Percentiles rank a stretch among this genome's conserved stretches.
phyloP scores from a whole-genome alignment of 352 stramenopile species.

The Phytophthora fragariaefolia region DNA sequence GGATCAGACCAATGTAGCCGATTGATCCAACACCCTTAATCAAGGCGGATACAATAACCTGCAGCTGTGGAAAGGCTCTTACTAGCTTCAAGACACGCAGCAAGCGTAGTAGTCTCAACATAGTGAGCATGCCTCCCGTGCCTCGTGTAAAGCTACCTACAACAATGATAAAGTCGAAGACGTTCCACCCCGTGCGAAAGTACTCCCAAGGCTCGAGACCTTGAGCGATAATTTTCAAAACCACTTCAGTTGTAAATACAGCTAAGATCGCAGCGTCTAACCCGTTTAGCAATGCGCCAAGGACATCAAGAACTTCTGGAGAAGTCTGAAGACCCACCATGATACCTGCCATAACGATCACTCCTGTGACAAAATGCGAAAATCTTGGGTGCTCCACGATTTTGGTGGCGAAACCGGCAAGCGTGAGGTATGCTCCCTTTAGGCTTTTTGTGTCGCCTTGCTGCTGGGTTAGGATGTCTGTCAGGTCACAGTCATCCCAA shows the following conservation, averaged over 20 bases:
- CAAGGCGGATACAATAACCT: conserved; percentile 92
- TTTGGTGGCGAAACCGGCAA: conserved; percentile 49
- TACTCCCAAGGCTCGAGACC: conserved; percentile 81
- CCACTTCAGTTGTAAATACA: conserved; percentile 80
- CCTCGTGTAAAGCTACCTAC: conserved; percentile 72
- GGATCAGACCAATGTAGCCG: conserved; percentile 90
- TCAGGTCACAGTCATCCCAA: conserved; percentile 79
- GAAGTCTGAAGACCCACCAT: conserved; percentile 87
- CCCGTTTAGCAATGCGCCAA: conserved; percentile 49
- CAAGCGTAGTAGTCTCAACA: conserved; percentile 83
- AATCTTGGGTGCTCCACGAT: conserved; percentile 69
- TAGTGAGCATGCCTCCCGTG: conserved; percentile 80
- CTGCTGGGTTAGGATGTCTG: conserved; percentile 60
- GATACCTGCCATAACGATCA: conserved; percentile 77
- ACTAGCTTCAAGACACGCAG: conserved; percentile 91
- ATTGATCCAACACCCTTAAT: conserved; percentile 89
- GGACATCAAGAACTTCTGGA: conserved; percentile 48
- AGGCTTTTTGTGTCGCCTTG: conserved; percentile 52
- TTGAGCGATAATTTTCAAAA: conserved; percentile 81
- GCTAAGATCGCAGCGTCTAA: conserved; percentile 75
- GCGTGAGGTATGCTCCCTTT: conserved; percentile 60
- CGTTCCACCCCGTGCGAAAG: conserved; percentile 81
- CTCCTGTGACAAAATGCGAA: conserved; percentile 73
- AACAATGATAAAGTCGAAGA: conserved; percentile 88
- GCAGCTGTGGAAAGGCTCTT: conserved; percentile 83